A percentile compares a stretch with the other conserved stretches of the same genome.
Conservation (phyloP, 345 rosid genomes). For the Theobroma cacao region DNA sequence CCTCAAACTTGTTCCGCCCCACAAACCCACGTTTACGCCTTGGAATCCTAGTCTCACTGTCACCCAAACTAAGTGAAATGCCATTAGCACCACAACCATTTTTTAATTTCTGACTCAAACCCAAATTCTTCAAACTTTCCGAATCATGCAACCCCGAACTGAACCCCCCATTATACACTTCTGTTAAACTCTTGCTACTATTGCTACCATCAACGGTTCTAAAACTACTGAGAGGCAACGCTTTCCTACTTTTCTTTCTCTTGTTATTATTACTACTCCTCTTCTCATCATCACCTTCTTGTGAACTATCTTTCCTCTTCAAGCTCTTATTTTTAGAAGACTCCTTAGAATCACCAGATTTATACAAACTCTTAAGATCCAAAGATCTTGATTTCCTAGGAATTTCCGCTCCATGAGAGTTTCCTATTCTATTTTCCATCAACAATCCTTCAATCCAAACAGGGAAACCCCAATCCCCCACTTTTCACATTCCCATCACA, state of each 20-base stretch:
- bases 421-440: constrained; percentile 79
- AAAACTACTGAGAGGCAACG: constrained; percentile 53
- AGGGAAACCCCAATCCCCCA: constrained; percentile 31
- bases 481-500: constrained; percentile 38
- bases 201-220: constrained; percentile 36
- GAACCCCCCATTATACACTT: constrained; percentile 45
- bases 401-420: constrained; percentile 71
- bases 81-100: constrained; percentile 40
- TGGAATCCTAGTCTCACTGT: constrained; percentile 53
- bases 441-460: constrained; percentile 44
- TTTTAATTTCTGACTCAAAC: constrained; percentile 36
- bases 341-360: constrained; percentile 46
- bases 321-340: constrained; percentile 37
- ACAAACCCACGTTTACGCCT: constrained; percentile 80
- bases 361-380: constrained; percentile 88
- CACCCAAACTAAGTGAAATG: constrained; percentile 50
- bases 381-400: constrained; percentile 77
- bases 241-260: constrained; percentile 62
- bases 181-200: constrained; percentile 43
- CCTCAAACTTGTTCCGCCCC: constrained; percentile 69
- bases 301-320: constrained; percentile 57
- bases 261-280: constrained; percentile 23
- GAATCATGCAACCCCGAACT: constrained; percentile 28
- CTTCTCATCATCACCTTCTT: constrained; percentile 41
- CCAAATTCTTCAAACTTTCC: constrained; percentile 40